phyloP scores from a whole-genome alignment of 164 flowering plant species.

The Houttuynia cordata region DNA sequence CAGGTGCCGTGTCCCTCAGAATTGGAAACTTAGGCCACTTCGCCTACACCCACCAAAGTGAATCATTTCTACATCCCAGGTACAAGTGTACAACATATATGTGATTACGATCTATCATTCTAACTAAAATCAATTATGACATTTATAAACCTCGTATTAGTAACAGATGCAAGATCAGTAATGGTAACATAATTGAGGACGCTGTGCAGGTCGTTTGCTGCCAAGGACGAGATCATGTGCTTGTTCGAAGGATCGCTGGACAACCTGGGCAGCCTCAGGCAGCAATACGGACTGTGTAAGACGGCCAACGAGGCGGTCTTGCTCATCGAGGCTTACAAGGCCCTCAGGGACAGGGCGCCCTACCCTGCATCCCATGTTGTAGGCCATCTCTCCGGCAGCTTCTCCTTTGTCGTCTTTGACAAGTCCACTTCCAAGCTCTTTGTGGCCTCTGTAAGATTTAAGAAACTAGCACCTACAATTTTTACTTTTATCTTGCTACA shows the following conservation, averaged over 20 bases:
- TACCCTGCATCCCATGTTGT: slow-evolving; percentile 73
- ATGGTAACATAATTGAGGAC: background rate
- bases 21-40: slow-evolving; percentile 50
- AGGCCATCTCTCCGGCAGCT: slow-evolving; percentile 55
- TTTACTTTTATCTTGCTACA: too few relatives aligned
- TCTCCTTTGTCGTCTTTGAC: slow-evolving; percentile 67
- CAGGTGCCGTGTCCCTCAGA: slow-evolving; percentile 54
- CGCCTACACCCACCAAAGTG: slow-evolving; percentile 59
- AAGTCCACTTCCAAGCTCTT: slow-evolving; percentile 42
- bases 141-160: too few relatives aligned
- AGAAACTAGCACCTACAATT: too few relatives aligned
- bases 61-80: slow-evolving; percentile 65
- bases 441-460: slow-evolving; percentile 39
- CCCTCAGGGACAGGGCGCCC: slow-evolving; percentile 78
- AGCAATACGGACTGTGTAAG: slow-evolving; percentile 67
- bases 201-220: slow-evolving; percentile 13
- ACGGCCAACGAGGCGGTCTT: slow-evolving; percentile 61
- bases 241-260: slow-evolving; percentile 52
- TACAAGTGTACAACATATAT: slow-evolving; percentile 38
- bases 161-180: background rate
- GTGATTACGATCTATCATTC: background rate
- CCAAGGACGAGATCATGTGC: slow-evolving; percentile 49
- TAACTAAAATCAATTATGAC: background rate
- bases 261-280: slow-evolving; percentile 46
- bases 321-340: slow-evolving; percentile 65